Percentiles rank a stretch among this genome's conserved stretches.
phyloP scores from a whole-genome alignment of 2,329 filamentous ascomycete species.

The Aspergillus nomiae region DNA sequence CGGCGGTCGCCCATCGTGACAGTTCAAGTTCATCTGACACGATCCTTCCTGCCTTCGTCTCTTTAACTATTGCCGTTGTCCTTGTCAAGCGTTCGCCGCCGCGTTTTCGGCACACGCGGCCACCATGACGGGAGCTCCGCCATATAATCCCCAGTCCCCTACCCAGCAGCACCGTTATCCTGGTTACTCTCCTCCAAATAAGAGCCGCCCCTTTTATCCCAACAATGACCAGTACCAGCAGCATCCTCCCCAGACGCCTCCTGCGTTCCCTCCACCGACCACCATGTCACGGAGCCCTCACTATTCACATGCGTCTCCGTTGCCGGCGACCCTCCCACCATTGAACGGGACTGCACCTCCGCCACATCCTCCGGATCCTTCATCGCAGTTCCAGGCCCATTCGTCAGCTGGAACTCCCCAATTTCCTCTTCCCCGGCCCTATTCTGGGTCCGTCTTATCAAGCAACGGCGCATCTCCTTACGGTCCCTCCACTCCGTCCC shows the following conservation, averaged over 20 bases:
- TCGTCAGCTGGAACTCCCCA: constrained; percentile 32
- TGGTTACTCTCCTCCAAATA: constrained; percentile 46
- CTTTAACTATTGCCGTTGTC: constrained; percentile 7
- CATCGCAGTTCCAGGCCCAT: constrained; percentile 40
- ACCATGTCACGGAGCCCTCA: constrained; percentile 43
- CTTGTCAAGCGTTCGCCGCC: constrained; percentile 23
- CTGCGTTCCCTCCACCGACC: constrained; percentile 38
- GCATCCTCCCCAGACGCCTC: constrained; percentile 46
- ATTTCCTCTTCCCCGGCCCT: constrained; percentile 38
- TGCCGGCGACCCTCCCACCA: constrained; percentile 42
- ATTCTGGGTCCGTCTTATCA: constrained; percentile 36
- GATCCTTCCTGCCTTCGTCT: constrained; percentile 11
- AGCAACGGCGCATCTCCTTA: constrained; percentile 42
- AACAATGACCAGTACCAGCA: constrained; percentile 47
- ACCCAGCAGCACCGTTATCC: constrained; percentile 46
- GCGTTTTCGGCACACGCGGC: constrained; percentile 33
- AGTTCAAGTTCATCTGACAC: constrained; percentile 16
- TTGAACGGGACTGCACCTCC: constrained; percentile 40
- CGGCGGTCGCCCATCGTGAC: constrained; percentile 13
- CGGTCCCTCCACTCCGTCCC: constrained; percentile 37
- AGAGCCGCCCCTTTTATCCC: constrained; percentile 44
- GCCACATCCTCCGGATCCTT: constrained; percentile 34
- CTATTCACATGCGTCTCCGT: constrained; percentile 43
- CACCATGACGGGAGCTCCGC: constrained; percentile 48
- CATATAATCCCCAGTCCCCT: constrained; percentile 49